Evolutionary conservation across 1,139 yeast species (phyloP).

Genomic region (Protomyces macrosporus): DNA sequence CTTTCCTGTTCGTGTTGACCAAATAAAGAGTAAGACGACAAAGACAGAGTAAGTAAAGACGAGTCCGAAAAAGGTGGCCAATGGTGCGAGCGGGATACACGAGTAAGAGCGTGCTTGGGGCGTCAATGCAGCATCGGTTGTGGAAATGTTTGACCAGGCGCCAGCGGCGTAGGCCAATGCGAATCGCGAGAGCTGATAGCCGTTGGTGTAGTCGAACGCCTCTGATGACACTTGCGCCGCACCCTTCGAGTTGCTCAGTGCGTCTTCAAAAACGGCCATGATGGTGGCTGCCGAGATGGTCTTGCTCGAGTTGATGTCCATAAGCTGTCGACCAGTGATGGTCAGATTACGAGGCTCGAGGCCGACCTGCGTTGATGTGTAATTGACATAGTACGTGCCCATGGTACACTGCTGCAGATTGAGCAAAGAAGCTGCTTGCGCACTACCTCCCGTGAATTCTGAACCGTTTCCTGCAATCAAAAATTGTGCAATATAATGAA

Average conservation of each 20-base stretch:
- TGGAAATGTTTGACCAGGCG: not conserved
- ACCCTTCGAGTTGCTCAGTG: not conserved
- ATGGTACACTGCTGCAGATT: not conserved
- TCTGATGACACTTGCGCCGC: not conserved
- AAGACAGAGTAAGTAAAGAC: not conserved
- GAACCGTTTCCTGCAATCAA: not conserved
- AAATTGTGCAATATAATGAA: not conserved
- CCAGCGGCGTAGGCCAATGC: not conserved
- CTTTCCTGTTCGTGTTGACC: not conserved
- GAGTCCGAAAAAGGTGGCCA: not conserved
- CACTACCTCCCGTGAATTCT: not conserved
- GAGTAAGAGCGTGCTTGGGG: not conserved
- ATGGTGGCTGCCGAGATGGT: not conserved
- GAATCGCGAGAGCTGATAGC: not conserved
- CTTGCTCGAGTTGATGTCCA: not conserved
- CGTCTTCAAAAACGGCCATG: not conserved
- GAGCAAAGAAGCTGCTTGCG: not conserved
- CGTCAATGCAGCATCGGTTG: not conserved
- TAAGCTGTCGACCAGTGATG: not conserved
- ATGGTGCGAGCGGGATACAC: not conserved
- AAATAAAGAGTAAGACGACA: not conserved
- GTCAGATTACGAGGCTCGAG: not conserved
- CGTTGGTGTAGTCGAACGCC: not conserved
- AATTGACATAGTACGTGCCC: not conserved
- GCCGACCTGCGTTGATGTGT: not conserved